Evolutionary conservation across 2,329 filamentous ascomycete genomes (phyloP), one percentile per base, ranked within the genome.

Genomic region (Fusarium succisae): DNA sequence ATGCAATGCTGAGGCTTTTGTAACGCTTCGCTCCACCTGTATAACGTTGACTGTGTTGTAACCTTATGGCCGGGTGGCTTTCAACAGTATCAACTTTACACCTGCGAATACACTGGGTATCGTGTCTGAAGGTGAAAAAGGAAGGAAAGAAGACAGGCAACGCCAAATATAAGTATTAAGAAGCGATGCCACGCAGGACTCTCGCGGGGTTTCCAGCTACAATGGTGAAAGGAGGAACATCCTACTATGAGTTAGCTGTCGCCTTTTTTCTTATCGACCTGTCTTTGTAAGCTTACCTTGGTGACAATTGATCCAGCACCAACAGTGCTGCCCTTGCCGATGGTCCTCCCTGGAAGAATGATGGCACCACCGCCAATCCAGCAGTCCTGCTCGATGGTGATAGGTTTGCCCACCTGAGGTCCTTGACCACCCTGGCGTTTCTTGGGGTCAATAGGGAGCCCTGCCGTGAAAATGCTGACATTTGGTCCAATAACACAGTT

Each of bases 291-390:
- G 79, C 85, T 76, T 80, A 89, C 86, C 91, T 92, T 96, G 3
- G 94, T 95, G 28, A 98, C 95, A 43, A 98, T 91, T 76, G 93
- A 93, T 20, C 93, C 94, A 12, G 95, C 94, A 15, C 94, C 95
- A 69, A 98, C 89, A 1, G 93, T 94, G 63, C 89, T 90, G 9
- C 95, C 95, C 79, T 90, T 90, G 14, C 95, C 94, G 77, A 98
- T 93, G 41, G 87, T 94, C 35, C 96, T 90, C 13, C 94, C 94
- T 0, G 93, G 92, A 66, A 97, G 86, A 68, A 98, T 92, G 39
- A 89, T 91, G 20, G 91, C 93, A 77, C 92, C 92, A 18, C 93
- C 93, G 4, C 92, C 93, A 70, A 97, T 90, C 90, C 92, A 95
- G 80, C 93, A 93, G 82, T 98, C 94, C 73, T 96, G 92, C 73